Evolutionary conservation across 1,139 yeast genomes (phyloP), one percentile per base, ranked within the genome.

Genomic region (Lodderomyces elongisporus): DNA sequence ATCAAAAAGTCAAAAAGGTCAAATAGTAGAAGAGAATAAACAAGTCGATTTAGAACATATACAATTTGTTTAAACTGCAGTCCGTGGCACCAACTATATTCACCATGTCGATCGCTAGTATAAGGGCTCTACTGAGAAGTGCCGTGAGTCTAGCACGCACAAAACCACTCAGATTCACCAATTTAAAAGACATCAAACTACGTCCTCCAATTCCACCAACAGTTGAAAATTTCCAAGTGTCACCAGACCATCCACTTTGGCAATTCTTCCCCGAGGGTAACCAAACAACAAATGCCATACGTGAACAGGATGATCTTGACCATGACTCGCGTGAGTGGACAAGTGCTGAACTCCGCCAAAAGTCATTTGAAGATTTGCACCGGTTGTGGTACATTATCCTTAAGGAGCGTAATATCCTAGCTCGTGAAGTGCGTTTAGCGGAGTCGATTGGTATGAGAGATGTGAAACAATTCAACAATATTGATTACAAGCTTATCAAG

Each of bases 161-260:
- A 18, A 35, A 31, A 32, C 27, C 30, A 17, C 29, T 39, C 8
- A 26, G 26, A 25, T 40, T 40, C 21, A 30, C 30, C 3, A 28
- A 35, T 36, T 47, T 58, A 34, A 50, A 52, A 20, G 25, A 42
- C 10, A 52, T 69, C 41, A 66, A 69, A 46, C 72, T 89, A 42
- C 74, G 93, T 39, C 74, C 82, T n/a, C 97, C 97, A 12, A 82
- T 91, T 43, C 74, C 85, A 6, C 97, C 97, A 12, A 75, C 89
- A 2, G 81, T 76, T 39, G 67, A 70, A 43, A 85, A 85, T 56
- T 67, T 89, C 39, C 73, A 70, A 43, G 85, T 85, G 18, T 73
- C 79, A 15, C 93, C 83, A 10, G 84, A 84, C 53, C 98, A 91
- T 59, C 97, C 98, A 25, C 68, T 91, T 44, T 91, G 96, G 96